Evolutionary conservation across 306 rosid genomes (phyloP).

Genomic region (Myrica gale): DNA sequence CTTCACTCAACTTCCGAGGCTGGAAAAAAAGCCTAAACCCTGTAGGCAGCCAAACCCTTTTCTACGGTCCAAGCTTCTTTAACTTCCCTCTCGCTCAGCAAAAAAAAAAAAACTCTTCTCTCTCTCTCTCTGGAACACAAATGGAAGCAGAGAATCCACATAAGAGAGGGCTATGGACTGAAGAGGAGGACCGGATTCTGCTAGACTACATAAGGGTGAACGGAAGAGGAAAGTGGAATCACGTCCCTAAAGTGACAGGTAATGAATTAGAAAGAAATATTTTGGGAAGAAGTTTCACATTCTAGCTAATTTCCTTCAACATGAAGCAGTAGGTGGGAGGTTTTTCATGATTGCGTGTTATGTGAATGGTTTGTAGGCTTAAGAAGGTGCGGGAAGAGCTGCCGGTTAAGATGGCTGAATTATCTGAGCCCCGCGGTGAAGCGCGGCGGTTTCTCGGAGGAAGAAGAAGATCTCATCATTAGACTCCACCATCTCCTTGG

Average conservation of each 20-base stretch:
- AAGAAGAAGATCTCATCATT: slow-evolving; percentile 34
- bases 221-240: slow-evolving; percentile 37
- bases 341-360: neutral
- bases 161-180: slow-evolving; percentile 39
- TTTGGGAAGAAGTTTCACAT: neutral
- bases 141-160: slow-evolving; percentile 14
- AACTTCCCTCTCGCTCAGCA: neutral
- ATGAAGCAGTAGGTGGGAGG: neutral
- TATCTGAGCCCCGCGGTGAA: slow-evolving; percentile 32
- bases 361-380: slow-evolving; percentile 12
- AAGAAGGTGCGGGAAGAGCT: slow-evolving; percentile 32
- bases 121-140: neutral
- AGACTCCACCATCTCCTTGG: slow-evolving; percentile 40
- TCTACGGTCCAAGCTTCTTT: too few relatives aligned
- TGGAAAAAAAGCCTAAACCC: too few relatives aligned
- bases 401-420: slow-evolving; percentile 38
- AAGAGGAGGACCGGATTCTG: slow-evolving; percentile 38
- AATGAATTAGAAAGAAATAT: neutral
- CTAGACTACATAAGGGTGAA: slow-evolving; percentile 24
- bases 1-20: too few relatives aligned
- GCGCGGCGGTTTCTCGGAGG: slow-evolving; percentile 26
- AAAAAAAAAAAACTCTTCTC: neutral
- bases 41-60: too few relatives aligned
- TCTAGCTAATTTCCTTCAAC: neutral
- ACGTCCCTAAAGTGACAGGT: slow-evolving; percentile 33